Evolutionary conservation across 495 filamentous ascomycete species (phyloP), one percentile per base, ranked within the genome.

Genomic region (Daldinia vernicosa): DNA sequence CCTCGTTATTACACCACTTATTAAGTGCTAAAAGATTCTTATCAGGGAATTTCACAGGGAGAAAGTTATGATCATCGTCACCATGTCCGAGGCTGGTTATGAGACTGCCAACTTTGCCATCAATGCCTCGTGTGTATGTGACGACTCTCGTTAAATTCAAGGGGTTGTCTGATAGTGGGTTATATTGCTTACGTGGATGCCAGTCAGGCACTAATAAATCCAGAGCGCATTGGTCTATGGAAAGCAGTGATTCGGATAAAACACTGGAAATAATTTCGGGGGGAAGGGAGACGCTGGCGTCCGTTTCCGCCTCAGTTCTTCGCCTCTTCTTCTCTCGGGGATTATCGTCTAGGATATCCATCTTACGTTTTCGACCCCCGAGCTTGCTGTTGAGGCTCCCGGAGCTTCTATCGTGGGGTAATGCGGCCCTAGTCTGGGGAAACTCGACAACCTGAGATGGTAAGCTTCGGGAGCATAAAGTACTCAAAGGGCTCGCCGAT

Each of bases 161-260:
- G 0, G n/a, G 26, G 24, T 28, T 53, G 6, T 69, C 64, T 24
- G 40, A 8, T 2, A 28, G 8, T 0, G 61, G 39, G 12, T 40
- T 55, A 47, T 70, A 61, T 30, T n/a, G 30, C 37, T 56, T 28
- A 39, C 70, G 72, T 3, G 59, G 14, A 5, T 33, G 56, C 75
- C 75, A 77, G 14, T 77, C 75, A 2, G 72, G 73, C 0, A 73
- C 67, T 5, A 75, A 47, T 0, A 77, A 52, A 40, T 70, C 30
- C 4, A 77, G 40, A 28, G 62, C 75, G 17, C 75, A 77, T 11
- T 1, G 58, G 2, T 62, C 65, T 32, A 39, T 19, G 1, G 60
- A 54, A 11, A 53, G 15, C 1, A 69, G 54, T 2, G 35, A 43
- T 15, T 24, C 65, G 1, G 63, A 60, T 3, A 72, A 17, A 1